Percentiles rank a stretch among this genome's conserved stretches.
These are phyloP conservation scores for Xerocomellus dryophilus DNA, from an alignment of 768 basidiomycete species.

Conservation along the genomic window DNA sequence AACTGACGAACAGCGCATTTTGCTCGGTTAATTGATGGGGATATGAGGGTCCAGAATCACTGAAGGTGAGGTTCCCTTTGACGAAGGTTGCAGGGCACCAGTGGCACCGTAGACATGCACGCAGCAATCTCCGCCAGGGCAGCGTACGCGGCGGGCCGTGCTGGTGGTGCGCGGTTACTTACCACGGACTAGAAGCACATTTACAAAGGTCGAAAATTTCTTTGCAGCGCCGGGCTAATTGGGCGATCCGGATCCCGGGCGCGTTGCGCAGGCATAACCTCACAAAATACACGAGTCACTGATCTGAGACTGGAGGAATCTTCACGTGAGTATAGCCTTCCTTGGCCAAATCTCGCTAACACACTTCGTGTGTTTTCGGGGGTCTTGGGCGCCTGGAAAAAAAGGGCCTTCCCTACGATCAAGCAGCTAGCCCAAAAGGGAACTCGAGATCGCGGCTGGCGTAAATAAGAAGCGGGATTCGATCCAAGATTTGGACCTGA, in stretches of 20 bases:
- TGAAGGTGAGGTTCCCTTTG: constrained; percentile 6
- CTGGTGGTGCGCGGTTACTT: constrained; percentile 1
- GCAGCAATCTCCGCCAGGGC: constrained; percentile 32
- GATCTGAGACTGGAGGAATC: constrained; percentile 13
- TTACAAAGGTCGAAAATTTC: constrained; percentile 16
- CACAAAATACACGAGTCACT: constrained; percentile 20
- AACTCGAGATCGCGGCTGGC: constrained; percentile 42
- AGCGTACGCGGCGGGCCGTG: constrained; percentile 11
- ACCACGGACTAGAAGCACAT: constrained; percentile 6
- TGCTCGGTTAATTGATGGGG: constrained; percentile 8
- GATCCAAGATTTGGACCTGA: constrained; percentile 34
- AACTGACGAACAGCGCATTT: constrained; percentile 6
- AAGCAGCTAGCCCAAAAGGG: constrained; percentile 47
- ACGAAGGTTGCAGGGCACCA: not conserved
- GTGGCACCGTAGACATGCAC: constrained; percentile 8
- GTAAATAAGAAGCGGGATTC: constrained; percentile 41
- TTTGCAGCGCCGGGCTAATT: constrained; percentile 9
- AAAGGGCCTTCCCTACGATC: constrained; percentile 15
- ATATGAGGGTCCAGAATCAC: constrained; percentile 8
- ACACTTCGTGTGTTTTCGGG: constrained; percentile 28
- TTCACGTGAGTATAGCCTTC: constrained; percentile 32
- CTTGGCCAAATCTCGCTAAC: constrained; percentile 26
- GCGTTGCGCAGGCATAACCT: constrained; percentile 22
- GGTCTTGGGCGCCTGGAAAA: constrained; percentile 26
- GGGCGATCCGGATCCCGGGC: constrained; percentile 11